These are phyloP conservation scores for Aspergillus incahuasiensis DNA, from an alignment of 495 filamentous ascomycete genomes.

Conservation along the genomic window DNA sequence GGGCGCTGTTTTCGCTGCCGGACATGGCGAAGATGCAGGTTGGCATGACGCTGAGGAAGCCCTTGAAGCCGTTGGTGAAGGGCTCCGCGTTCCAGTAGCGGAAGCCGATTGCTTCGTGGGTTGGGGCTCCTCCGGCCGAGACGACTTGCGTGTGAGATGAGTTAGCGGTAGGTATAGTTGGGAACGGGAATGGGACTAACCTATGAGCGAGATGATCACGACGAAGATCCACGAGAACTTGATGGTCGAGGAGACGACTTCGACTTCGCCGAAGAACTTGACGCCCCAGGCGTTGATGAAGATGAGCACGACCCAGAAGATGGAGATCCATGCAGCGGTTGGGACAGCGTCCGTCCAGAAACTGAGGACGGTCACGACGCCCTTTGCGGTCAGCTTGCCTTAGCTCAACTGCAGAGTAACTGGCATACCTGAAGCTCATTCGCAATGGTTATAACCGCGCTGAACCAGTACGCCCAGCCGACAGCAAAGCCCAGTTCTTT, in stretches of 20 bases:
- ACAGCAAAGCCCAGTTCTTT: conserved; percentile 45
- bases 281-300: conserved; percentile 44
- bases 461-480: conserved; percentile 49
- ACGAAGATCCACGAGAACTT: conserved; percentile 45
- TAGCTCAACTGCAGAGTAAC: neutral
- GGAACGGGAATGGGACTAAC: neutral
- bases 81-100: conserved; percentile 61
- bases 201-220: conserved; percentile 37
- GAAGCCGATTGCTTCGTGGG: conserved; percentile 50
- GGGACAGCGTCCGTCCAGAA: conserved; percentile 50
- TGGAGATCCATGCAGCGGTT: conserved; percentile 43
- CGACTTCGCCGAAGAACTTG: conserved; percentile 50
- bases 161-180: neutral
- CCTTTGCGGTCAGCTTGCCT: neutral
- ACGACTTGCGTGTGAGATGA: conserved; percentile 34
- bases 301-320: conserved; percentile 42
- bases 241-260: conserved; percentile 45
- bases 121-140: conserved; percentile 53
- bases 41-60: conserved; percentile 62
- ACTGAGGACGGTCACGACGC: conserved; percentile 53
- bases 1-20: conserved; percentile 53
- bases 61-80: conserved; percentile 65
- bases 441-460: conserved; percentile 40
- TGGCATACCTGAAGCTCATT: conserved; percentile 38
- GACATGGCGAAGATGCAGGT: conserved; percentile 64